Evolutionary conservation across 192 early-diverging fungal genomes (phyloP), one percentile per base, ranked within the genome.

Genomic region (Chytriomyces confervae): DNA sequence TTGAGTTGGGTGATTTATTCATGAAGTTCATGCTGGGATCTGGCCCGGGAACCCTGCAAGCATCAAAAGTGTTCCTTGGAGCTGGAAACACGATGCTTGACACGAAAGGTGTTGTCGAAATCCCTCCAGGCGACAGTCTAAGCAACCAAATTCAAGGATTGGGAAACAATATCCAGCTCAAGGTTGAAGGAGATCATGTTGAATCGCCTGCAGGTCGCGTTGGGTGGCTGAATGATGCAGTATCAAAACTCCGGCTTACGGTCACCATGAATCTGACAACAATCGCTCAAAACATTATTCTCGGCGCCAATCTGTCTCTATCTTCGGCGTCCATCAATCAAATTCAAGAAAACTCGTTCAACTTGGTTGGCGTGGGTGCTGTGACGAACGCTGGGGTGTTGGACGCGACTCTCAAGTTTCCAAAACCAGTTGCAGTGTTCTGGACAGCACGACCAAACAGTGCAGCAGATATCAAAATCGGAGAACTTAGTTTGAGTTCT

Each of bases 321-420:
- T 27, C 48, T 50, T 57, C 69, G 10, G n/a, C 69, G 18, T 43
- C 18, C 27, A 72, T 72, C 51, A 72, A 20, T 57, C 50, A 57
- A 18, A 20, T 44, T 10, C 50, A 50, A 36, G 69, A 57, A 16
- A 57, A 13, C 20, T 60, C 48, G n/a, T 72, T 72, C 36, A 57
- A 57, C 3, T 57, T 57, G 20, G 53, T 57, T 11, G 53, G 53
- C 3, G 53, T 3, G 7, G 74, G 80, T 66, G 36, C 51, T 9
- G 79, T 80, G 66, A 74, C 68, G 50, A 77, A 84, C 50, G 83
- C 79, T 24, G 80, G 80, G 5, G 44, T 24, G 72, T 51, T 69
- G 27, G 61, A 80, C 6, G 83, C 83, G 11, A 79, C 77, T 13
- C 44, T 84, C 49, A 72, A 47, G 6, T 64, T 81, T 64, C 61